Evolutionary conservation across 148 eudicot species (phyloP).

Genomic region (Amaranthus palmeri): DNA sequence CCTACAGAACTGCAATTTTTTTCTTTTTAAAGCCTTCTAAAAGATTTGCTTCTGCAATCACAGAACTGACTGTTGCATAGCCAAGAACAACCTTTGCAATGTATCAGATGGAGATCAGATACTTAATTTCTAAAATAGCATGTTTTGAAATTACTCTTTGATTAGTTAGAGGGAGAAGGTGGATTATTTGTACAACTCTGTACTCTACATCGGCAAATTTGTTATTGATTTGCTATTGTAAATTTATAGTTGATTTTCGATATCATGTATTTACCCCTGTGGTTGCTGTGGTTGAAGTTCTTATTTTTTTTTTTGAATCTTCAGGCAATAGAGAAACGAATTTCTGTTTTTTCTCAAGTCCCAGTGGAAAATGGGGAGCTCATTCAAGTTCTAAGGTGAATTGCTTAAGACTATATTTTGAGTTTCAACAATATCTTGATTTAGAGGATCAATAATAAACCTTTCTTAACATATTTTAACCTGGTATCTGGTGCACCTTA

Average conservation of each 20-base stretch:
- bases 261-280: neutral
- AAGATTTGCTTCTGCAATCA: neutral
- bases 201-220: too few species aligned
- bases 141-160: neutral
- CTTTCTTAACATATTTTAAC: conserved; percentile 26
- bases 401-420: neutral
- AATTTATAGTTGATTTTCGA: neutral
- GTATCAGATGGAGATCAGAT: too few species aligned
- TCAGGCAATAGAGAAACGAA: conserved; percentile 91
- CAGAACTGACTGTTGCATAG: too few species aligned
- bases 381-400: conserved; percentile 84
- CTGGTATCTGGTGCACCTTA: conserved; percentile 66
- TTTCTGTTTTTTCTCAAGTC: conserved; percentile 86
- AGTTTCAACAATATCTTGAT: neutral
- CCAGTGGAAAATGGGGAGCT: conserved; percentile 95
- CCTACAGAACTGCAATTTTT: too few species aligned
- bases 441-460: conserved; percentile 20
- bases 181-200: neutral
- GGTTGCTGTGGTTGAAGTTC: neutral
- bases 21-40: neutral
- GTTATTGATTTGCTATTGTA: neutral
- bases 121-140: too few species aligned
- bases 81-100: too few species aligned
- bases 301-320: conserved; percentile 14
- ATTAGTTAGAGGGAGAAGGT: neutral